Conservation (phyloP, 495 filamentous ascomycete genomes). For the Penicillium simplicissimum region DNA sequence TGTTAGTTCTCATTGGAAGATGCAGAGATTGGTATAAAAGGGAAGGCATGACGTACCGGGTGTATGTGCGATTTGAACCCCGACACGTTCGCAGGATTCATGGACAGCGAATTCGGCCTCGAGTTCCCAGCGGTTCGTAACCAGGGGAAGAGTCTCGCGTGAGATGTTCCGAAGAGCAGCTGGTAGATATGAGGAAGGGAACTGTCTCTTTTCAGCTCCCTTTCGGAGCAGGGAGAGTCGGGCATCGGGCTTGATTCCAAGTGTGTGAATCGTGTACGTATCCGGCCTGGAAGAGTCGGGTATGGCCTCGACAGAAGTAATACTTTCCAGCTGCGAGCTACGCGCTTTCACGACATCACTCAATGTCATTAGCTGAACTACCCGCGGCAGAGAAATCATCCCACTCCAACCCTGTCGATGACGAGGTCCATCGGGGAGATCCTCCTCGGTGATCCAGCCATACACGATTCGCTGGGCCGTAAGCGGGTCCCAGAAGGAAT, state of each 20-base stretch:
- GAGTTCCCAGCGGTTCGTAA: conserved; percentile 36
- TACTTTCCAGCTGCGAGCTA: conserved; percentile 26
- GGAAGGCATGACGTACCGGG: conserved; percentile 18
- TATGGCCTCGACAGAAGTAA: conserved; percentile 37
- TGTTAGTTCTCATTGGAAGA: background rate
- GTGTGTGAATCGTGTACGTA: conserved; percentile 36
- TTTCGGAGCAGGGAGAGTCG: conserved; percentile 31
- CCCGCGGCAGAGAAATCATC: conserved; percentile 38
- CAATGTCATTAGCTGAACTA: conserved; percentile 29
- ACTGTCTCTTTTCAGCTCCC: conserved; percentile 10
- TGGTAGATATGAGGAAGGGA: conserved; percentile 6
- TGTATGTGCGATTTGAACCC: conserved; percentile 33
- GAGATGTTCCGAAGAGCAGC: background rate
- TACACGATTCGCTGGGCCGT: conserved; percentile 33
- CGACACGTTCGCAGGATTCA: conserved; percentile 30
- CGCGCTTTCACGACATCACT: conserved; percentile 32
- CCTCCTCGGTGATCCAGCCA: conserved; percentile 44
- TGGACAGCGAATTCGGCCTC: conserved; percentile 30
- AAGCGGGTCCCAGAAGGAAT: conserved; percentile 41
- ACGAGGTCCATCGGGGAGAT: conserved; percentile 36
- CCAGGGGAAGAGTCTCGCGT: conserved; percentile 14
- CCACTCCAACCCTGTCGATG: conserved; percentile 45
- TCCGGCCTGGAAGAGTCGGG: conserved; percentile 12
- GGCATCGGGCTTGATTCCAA: conserved; percentile 34
- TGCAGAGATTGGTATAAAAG: background rate